Base-by-base conservation (phyloP, 2,329 filamentous ascomycete genomes). In the Chrysoporthe deuterocubensis region DNA sequence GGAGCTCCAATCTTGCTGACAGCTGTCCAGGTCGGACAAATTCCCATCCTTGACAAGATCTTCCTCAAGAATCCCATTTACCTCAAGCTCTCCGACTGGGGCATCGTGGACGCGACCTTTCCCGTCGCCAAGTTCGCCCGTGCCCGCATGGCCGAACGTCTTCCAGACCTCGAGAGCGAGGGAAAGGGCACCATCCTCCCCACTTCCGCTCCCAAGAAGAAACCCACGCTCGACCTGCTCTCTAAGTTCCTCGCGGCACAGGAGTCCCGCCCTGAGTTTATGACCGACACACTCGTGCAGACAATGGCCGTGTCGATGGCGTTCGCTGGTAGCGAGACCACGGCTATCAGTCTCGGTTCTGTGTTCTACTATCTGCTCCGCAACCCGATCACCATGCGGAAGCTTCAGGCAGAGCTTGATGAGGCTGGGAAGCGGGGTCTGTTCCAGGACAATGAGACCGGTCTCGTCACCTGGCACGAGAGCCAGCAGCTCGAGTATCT, bases 1-100 rank as follows among this genome's bases (percentile, higher is more conserved):
- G 32, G n/a, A 32, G 14, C 4, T 7, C 4, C n/a, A 52, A 16
- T 3, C 3, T 2, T 9, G 14, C 50, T 54, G 75, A 67, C n/a
- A 65, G 21, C 7, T 2, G 4, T 4, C 0, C 58, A 89, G 87
- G 81, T 93, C 40, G 92, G 92, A 6, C 92, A 94, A 81, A 91
- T 93, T 60, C 92, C 78, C 2, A 83, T 89, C 69, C 82, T 94
- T 1, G 92, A 94, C 74, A 82, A 85, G 0, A 66, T 94, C 37
- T 83, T 92, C 68, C 85, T 89, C 71, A 94, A 94, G 80, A 95
- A 94, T 73, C 91, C 91, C 0, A 78, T 94, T 71, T 88, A 88
- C 71, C 85, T 93, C 13, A 85, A 89, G 64, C 83, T 91, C 4
- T 89, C 91, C 21, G 87, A 88, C 73, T 88, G 86, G 79, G 90